Percentiles rank a stretch among this genome's conserved stretches.
These are phyloP conservation scores for Geosmithia morbida DNA, from an alignment of 2,329 filamentous ascomycete species.

Conservation along the genomic window DNA sequence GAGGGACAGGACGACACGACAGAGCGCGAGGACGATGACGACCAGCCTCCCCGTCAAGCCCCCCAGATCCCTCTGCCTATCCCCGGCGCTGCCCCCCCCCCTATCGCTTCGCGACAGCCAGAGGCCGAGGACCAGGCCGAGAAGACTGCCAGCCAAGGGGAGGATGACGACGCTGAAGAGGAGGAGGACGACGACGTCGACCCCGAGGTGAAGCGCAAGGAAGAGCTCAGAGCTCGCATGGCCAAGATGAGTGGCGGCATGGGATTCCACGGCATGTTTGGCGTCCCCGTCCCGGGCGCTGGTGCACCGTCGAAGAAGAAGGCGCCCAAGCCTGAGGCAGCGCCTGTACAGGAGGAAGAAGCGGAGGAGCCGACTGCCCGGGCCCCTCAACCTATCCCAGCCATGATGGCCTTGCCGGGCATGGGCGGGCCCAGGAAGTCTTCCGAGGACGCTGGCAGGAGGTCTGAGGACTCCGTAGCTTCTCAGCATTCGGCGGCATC, in stretches of 20 bases:
- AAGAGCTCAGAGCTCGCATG: conserved; percentile 89
- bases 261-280: conserved; percentile 93
- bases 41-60: conserved; percentile 21
- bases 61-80: conserved; percentile 16
- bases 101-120: neutral
- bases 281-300: conserved; percentile 49
- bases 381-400: conserved; percentile 38
- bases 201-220: conserved; percentile 68
- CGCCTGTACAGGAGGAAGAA: conserved; percentile 25
- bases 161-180: conserved; percentile 50
- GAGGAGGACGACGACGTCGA: conserved; percentile 78
- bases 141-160: conserved; percentile 48
- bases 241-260: conserved; percentile 97
- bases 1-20: conserved; percentile 47
- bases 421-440: conserved; percentile 45
- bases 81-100: conserved; percentile 5
- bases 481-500: neutral
- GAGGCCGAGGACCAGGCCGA: conserved; percentile 38
- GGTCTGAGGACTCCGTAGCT: neutral
- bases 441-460: conserved; percentile 16
- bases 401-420: conserved; percentile 55
- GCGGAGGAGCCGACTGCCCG: conserved; percentile 24
- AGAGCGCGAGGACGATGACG: conserved; percentile 64
- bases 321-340: conserved; percentile 23
- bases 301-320: conserved; percentile 38